A percentile compares a stretch with the other conserved stretches of the same genome.
Conservation (phyloP, 331 rosid genomes). For the Erythrophleum ivorense region DNA sequence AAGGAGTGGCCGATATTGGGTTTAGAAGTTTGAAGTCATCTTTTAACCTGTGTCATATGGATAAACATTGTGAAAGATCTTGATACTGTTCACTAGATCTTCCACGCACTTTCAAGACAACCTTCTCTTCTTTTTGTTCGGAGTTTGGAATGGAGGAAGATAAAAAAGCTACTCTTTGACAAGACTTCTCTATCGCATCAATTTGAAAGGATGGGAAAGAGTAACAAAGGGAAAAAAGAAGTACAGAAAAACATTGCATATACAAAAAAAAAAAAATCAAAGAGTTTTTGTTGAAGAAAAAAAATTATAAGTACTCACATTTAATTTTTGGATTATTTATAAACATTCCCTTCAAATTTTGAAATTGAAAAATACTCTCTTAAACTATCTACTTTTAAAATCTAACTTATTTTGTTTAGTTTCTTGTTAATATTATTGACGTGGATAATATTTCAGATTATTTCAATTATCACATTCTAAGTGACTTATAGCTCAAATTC, state of each 20-base stretch:
- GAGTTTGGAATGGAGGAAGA: neutral
- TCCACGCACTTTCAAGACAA: neutral
- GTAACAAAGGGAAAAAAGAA: too few relatives aligned
- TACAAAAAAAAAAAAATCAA: too few relatives aligned
- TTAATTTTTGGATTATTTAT: too few relatives aligned
- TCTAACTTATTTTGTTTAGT: too few relatives aligned
- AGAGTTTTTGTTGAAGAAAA: too few relatives aligned
- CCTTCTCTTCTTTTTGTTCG: neutral
- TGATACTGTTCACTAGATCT: conserved; percentile 16
- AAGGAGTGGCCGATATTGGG: neutral
- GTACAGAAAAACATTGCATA: too few relatives aligned
- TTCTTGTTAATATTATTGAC: too few relatives aligned
- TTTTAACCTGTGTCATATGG: neutral
- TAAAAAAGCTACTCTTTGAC: neutral
- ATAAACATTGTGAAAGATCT: neutral
- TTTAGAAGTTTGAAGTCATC: neutral
- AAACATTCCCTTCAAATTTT: neutral
- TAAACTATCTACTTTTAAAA: neutral
- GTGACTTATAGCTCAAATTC: too few relatives aligned
- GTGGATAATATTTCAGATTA: too few relatives aligned
- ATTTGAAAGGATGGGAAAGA: too few relatives aligned
- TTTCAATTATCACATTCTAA: neutral
- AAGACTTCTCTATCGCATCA: neutral
- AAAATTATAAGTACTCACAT: too few relatives aligned
- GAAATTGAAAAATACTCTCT: neutral